phyloP scores from a whole-genome alignment of 2,329 filamentous ascomycete genomes.

The Canariomyces notabilis region DNA sequence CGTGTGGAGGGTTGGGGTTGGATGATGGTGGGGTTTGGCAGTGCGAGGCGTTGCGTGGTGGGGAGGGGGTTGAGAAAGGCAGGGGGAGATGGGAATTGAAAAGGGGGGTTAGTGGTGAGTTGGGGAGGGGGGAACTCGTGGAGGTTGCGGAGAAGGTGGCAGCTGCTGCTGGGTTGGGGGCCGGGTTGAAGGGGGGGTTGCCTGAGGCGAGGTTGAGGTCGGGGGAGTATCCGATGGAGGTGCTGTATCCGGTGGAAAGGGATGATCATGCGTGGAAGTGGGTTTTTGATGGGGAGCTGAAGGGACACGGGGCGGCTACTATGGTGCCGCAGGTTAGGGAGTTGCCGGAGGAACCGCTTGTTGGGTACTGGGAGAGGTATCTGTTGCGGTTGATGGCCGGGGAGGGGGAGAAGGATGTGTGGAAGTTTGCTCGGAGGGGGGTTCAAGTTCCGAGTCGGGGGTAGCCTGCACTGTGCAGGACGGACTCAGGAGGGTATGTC shows the following conservation, averaged over 20 bases:
- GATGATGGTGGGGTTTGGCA: conserved; percentile 33
- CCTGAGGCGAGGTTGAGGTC: conserved; percentile 14
- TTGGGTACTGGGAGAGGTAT: conserved; percentile 32
- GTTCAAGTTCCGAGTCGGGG: too few species aligned
- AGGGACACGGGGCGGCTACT: conserved; percentile 12
- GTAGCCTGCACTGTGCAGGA: too few species aligned
- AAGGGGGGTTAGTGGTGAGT: conserved; percentile 4
- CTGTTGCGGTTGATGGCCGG: conserved; percentile 25
- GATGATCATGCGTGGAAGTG: conserved; percentile 30
- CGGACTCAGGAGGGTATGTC: too few species aligned
- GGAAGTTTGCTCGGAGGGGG: conserved; percentile 21
- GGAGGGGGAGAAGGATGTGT: conserved; percentile 27
- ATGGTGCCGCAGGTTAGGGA: conserved; percentile 23
- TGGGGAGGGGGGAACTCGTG: not conserved
- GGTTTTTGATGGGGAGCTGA: too few species aligned
- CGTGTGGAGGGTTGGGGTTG: conserved; percentile 27
- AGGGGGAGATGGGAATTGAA: conserved; percentile 27
- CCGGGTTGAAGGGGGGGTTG: conserved; percentile 9
- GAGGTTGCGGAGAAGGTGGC: conserved; percentile 7
- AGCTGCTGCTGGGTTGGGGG: too few species aligned
- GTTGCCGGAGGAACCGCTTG: conserved; percentile 31
- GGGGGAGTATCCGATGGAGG: conserved; percentile 19
- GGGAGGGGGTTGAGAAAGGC: not conserved
- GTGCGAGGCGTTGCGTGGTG: conserved; percentile 25
- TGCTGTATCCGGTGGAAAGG: conserved; percentile 24